Conservation (phyloP, 75 land plant species). For the Cryptomeria japonica region DNA sequence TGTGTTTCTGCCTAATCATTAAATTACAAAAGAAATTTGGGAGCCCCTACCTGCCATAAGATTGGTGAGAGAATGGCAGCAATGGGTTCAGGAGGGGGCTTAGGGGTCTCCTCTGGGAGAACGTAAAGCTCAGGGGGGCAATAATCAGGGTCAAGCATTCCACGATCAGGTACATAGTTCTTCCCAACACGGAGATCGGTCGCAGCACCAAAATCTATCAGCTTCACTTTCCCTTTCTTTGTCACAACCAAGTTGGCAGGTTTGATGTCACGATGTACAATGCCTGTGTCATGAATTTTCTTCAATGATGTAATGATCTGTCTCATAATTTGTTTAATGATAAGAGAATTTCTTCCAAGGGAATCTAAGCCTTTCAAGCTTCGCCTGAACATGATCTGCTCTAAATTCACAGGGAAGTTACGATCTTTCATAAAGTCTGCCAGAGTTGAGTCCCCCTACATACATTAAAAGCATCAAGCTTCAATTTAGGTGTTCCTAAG, state of each 20-base stretch:
- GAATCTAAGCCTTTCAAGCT: slow-evolving; percentile 65
- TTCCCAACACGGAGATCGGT: slow-evolving; percentile 97
- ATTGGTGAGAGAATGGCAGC: slow-evolving; percentile 96
- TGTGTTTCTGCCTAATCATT: neutral
- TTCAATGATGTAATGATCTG: slow-evolving; percentile 85
- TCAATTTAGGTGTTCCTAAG: neutral
- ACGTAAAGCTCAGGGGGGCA: slow-evolving; percentile 98
- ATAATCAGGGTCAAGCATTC: slow-evolving; percentile 97
- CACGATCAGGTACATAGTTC: slow-evolving; percentile 83
- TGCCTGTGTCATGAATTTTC: slow-evolving; percentile 92
- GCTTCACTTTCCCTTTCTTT: slow-evolving; percentile 81
- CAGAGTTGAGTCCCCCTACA: slow-evolving; percentile 80
- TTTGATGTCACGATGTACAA: slow-evolving; percentile 97
- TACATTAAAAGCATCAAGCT: slow-evolving; percentile 10
- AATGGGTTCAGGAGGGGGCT: slow-evolving; percentile 91
- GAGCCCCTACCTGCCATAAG: slow-evolving; percentile 78
- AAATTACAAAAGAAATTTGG: neutral
- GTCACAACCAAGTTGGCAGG: slow-evolving; percentile 97
- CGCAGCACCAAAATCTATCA: slow-evolving; percentile 99
- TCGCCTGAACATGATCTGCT: slow-evolving; percentile 79
- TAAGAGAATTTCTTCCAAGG: slow-evolving; percentile 63
- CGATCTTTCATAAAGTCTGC: slow-evolving; percentile 92
- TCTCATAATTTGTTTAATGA: slow-evolving; percentile 88
- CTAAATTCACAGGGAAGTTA: slow-evolving; percentile 81
- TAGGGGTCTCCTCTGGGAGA: slow-evolving; percentile 94